Base-by-base conservation (phyloP, 140 eudicot species). In the Ambrosia hybrid region DNA sequence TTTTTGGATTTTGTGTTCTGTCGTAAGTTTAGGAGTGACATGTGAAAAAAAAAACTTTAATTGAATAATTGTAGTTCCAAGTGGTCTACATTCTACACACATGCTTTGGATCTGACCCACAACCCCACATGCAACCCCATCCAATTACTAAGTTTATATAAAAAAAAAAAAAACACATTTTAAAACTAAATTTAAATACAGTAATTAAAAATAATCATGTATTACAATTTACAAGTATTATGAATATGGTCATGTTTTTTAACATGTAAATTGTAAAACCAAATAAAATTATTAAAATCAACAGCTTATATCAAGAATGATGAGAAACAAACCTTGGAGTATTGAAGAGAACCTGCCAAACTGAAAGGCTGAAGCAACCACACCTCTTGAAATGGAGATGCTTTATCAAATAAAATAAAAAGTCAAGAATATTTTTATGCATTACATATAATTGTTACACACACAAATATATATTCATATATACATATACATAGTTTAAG, bases 381-480 rank as follows among this genome's bases (percentile, higher is more conserved):
- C 55, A 38, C 83, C 75, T 73, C 75, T 79, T 79, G 83, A 79
- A 73, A 73, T 51, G 58, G 26, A 73, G 65, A 73, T 79, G 76
- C 79, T 73, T 79, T 74, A 57, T 73, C 8, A 65, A 51, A 66
- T 36, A 36, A 43, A 41, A 7, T 55, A 51, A 66, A 51, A 38
- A 17, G 38, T 38, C 6, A 74, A 17, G 1, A 52, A 14, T 6
- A 17, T 3, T 0, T 43, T 43, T 43, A 43, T 43, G 48, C 48
- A 6, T 43, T 43, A 43, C 48, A 43, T 43, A 43, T 43, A 43
- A 43, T 43, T 43, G 48, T 7, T 43, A 58, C 39, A 58, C 39
- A 30, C 6, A 52, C 2, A 14, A 13, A 52, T 13, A 17, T 52
- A 10, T 65, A n/a, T 49, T 62, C 6, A 14, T 53, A 14, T 21